phyloP scores from a whole-genome alignment of 768 basidiomycete genomes.

The Dioszegia crocea region DNA sequence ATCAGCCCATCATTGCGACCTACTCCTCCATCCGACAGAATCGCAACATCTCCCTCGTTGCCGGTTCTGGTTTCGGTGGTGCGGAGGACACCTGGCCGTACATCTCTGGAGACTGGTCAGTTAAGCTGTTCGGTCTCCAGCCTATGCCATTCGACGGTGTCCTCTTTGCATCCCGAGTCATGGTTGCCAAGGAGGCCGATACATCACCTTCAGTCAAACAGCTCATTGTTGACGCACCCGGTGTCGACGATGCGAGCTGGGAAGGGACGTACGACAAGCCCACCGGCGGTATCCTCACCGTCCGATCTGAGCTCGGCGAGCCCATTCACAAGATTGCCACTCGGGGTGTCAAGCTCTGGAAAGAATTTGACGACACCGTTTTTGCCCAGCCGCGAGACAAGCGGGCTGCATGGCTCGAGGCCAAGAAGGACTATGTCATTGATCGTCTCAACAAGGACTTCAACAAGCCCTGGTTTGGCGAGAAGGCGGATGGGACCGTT shows the following conservation, averaged over 20 bases:
- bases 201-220: conserved; percentile 93
- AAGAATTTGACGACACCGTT: conserved; percentile 94
- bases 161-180: conserved; percentile 91
- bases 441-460: conserved; percentile 90
- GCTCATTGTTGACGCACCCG: conserved; percentile 88
- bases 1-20: conserved; percentile 85
- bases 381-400: conserved; percentile 97
- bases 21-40: conserved; percentile 87
- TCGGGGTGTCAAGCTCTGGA: conserved; percentile 95
- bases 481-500: conserved; percentile 84
- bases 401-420: conserved; percentile 76
- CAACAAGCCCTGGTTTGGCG: conserved; percentile 78
- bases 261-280: conserved; percentile 91
- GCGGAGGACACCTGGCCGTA: conserved; percentile 92
- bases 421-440: conserved; percentile 84
- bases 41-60: conserved; percentile 81
- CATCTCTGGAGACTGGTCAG: conserved; percentile 92
- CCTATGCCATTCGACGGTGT: conserved; percentile 99
- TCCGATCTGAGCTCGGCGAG: conserved; percentile 94
- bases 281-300: conserved; percentile 93
- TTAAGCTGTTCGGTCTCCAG: conserved; percentile 71
- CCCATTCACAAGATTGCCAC: conserved; percentile 99
- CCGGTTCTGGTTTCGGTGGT: conserved; percentile 91
- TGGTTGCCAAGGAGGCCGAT: conserved; percentile 98
- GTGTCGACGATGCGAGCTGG: conserved; percentile 79